These are phyloP conservation scores for Clitoria ternatea DNA, from an alignment of 306 rosid genomes.

Conservation along the genomic window DNA sequence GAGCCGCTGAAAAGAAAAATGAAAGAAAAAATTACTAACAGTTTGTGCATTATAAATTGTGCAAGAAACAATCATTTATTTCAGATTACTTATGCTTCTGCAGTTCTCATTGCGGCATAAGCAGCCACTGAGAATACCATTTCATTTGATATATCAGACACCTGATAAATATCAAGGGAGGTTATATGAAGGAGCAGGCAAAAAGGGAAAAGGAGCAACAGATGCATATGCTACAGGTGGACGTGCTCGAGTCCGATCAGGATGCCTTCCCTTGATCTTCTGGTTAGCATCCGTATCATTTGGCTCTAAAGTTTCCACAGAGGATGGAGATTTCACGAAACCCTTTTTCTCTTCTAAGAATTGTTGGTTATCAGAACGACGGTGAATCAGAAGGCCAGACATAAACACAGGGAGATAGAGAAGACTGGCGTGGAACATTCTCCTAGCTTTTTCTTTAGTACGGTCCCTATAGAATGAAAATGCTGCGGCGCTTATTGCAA, in stretches of 20 bases:
- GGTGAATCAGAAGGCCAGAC: conserved; percentile 87
- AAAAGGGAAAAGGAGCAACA: conserved; percentile 81
- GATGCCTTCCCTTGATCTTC: conserved; percentile 23
- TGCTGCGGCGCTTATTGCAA: conserved; percentile 75
- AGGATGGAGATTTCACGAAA: conserved; percentile 23
- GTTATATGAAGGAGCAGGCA: conserved; percentile 73
- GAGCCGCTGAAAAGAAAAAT: background rate
- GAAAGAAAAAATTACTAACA: background rate
- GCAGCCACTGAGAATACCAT: conserved; percentile 9
- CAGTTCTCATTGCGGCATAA: conserved; percentile 6
- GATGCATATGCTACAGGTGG: conserved; percentile 89
- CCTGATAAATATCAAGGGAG: conserved; percentile 27
- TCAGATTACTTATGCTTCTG: conserved; percentile 8
- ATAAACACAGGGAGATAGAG: conserved; percentile 90
- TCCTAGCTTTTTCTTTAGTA: conserved; percentile 66
- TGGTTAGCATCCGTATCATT: conserved; percentile 21
- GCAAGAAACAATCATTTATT: conserved; percentile 11
- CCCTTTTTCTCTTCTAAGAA: conserved; percentile 29
- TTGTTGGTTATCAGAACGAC: conserved; percentile 46
- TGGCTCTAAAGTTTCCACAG: conserved; percentile 19
- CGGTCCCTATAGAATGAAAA: conserved; percentile 77
- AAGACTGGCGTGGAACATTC: conserved; percentile 94
- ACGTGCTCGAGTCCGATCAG: conserved; percentile 25
- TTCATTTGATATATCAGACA: conserved; percentile 14
- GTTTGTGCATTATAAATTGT: background rate